Evolutionary conservation across 805 yeast genomes (phyloP), one percentile per base, ranked within the genome.

Genomic region (Candida silvatica): DNA sequence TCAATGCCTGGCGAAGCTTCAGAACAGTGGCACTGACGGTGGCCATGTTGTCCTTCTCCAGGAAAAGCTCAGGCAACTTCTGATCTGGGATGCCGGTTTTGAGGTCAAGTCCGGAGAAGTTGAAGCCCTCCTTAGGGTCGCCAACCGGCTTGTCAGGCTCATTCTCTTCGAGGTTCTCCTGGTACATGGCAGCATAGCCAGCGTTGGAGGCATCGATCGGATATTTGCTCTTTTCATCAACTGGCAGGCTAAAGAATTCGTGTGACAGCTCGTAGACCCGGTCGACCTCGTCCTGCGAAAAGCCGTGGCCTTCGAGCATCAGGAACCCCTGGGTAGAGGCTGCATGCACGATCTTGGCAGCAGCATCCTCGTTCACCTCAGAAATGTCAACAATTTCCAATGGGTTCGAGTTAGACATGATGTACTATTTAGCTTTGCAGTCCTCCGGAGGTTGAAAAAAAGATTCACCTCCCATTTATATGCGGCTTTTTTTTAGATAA

Each of bases 51-150:
- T n/a, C n/a, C 4, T 64, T 59, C 22, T 61, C 58, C 31, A 59
- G 40, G n/a, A n/a, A n/a, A 41, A 80, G 77, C 5, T 55, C 63
- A 2, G 88, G 92, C 20, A 80, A 53, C 3, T 54, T 58, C 29
- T 56, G 54, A 7, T 8, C 11, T 23, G 60, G 45, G 6, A 53
- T 50, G 30, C 84, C 86, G 6, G 70, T 66, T 18, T 44, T 38
- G 39, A 74, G 66, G 44, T 75, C 56, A 45, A 79, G 61, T 15
- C 59, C 51, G 29, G 80, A 74, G 52, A 82, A 74, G 49, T 84
- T 83, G 59, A 78, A 74, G 2, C 81, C 56, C 39, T 68, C 74
- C 36, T 68, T 68, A 8, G 73, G 73, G 41, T 68, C 74, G 20
- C 74, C 74, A 42, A 52, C 46, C n/a, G 48, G 37, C 38, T 52